Conservation (phyloP, 768 basidiomycete species). For the Pleurotus eryngii region DNA sequence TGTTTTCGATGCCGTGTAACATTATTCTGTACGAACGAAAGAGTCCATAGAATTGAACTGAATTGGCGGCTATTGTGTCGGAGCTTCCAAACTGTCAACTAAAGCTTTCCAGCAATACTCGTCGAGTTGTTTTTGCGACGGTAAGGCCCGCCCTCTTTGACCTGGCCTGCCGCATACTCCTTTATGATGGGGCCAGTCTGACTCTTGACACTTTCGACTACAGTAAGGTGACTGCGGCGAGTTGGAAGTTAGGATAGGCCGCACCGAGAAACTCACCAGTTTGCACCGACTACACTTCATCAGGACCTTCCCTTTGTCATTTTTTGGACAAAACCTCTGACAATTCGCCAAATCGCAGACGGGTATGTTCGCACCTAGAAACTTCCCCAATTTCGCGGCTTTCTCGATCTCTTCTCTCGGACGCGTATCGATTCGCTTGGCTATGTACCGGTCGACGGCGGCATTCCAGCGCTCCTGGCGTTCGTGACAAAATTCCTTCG, state of each 20-base stretch:
- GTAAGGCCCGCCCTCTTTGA: neutral
- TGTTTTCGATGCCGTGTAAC: conserved; percentile 2
- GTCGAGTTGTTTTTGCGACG: neutral
- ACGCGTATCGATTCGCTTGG: conserved; percentile 10
- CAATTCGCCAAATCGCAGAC: conserved; percentile 1
- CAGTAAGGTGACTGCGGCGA: conserved; percentile 1
- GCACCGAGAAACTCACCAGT: neutral
- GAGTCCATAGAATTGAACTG: neutral
- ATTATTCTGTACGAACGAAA: neutral
- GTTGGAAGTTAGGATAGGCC: neutral
- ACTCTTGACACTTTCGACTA: neutral
- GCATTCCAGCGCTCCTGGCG: conserved; percentile 18
- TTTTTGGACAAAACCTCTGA: neutral
- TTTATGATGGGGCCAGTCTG: neutral
- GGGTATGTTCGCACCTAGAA: conserved; percentile 12
- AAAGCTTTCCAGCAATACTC: neutral
- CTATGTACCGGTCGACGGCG: conserved; percentile 22
- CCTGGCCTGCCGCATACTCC: neutral
- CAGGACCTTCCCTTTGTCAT: neutral
- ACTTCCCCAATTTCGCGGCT: conserved; percentile 18
- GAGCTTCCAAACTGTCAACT: neutral
- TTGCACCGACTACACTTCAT: conserved; percentile 4
- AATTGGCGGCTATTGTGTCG: neutral
- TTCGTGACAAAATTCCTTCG: conserved; percentile 7
- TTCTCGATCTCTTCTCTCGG: conserved; percentile 16